Percentiles rank a stretch among this genome's conserved stretches.
phyloP scores from a whole-genome alignment of 129 eudicot species.

The Flaveria sonorensis region DNA sequence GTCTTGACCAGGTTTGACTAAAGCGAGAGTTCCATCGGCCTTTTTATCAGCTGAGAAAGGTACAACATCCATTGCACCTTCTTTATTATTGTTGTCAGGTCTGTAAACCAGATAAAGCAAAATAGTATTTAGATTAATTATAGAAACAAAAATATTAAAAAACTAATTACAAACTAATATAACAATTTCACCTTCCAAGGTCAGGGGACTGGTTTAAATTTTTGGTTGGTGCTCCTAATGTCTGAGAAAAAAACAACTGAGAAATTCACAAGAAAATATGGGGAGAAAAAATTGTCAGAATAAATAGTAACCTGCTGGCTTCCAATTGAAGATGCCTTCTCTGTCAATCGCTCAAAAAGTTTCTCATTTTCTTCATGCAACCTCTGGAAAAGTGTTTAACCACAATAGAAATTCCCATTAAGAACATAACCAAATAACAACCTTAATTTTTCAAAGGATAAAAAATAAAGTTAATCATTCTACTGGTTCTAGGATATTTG shows the following conservation, averaged over 20 bases:
- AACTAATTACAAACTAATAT: slow-evolving; percentile 14
- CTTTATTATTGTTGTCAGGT: slow-evolving; percentile 48
- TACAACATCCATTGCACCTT: slow-evolving; percentile 48
- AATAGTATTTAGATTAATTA: slow-evolving; percentile 15
- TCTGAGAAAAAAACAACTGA: slow-evolving; percentile 43
- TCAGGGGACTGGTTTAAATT: slow-evolving; percentile 55
- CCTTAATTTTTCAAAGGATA: neutral
- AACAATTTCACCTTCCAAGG: slow-evolving; percentile 50
- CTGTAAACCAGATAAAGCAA: slow-evolving; percentile 30
- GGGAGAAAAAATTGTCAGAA: neutral
- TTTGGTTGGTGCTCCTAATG: slow-evolving; percentile 64
- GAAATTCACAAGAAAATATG: neutral
- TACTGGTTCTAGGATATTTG: neutral
- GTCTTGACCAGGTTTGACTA: slow-evolving; percentile 74
- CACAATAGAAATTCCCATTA: neutral
- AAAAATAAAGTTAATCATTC: neutral
- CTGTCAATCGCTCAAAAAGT: slow-evolving; percentile 86
- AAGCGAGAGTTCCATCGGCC: slow-evolving; percentile 63
- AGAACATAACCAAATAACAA: neutral
- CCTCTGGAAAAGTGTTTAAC: slow-evolving; percentile 55
- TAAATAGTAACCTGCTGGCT: slow-evolving; percentile 59
- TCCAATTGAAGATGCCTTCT: slow-evolving; percentile 61
- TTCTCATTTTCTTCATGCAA: slow-evolving; percentile 98
- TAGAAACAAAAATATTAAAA: neutral
- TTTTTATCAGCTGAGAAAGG: slow-evolving; percentile 55